Conservation (phyloP, 805 yeast species). For the Candida andamanensis region DNA sequence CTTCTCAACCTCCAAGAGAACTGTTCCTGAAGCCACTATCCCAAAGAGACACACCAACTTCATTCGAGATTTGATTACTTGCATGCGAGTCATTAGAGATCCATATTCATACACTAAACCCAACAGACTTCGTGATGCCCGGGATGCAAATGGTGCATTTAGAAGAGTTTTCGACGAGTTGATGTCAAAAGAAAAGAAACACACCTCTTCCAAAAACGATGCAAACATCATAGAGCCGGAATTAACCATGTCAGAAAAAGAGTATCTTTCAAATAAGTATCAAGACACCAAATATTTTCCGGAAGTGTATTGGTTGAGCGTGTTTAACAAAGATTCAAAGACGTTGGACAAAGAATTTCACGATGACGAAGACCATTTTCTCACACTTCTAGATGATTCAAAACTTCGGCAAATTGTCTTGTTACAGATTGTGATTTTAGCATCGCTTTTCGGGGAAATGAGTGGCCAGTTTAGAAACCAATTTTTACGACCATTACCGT, state of each 20-base stretch:
- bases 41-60: constrained; percentile 15
- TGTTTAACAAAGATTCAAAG: constrained; percentile 18
- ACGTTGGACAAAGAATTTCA: constrained; percentile 13
- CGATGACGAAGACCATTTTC: constrained; percentile 21
- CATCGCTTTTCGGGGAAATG: constrained; percentile 27
- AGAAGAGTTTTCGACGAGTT: constrained; percentile 24
- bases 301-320: constrained; percentile 31
- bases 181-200: constrained; percentile 23
- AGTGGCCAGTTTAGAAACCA: constrained; percentile 17
- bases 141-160: constrained; percentile 18
- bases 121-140: constrained; percentile 16
- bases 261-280: constrained; percentile 16
- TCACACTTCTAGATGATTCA: constrained; percentile 21
- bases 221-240: constrained; percentile 1
- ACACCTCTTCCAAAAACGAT: too few relatives aligned
- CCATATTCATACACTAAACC: constrained; percentile 28
- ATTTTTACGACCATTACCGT: constrained; percentile 18
- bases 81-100: constrained; percentile 28
- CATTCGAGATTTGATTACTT: constrained; percentile 26
- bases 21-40: constrained; percentile 16
- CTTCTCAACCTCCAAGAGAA: constrained; percentile 26
- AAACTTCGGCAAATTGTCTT: constrained; percentile 23
- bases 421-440: constrained; percentile 26
- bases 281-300: constrained; percentile 23
- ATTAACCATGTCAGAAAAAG: constrained; percentile 1